Evolutionary conservation across 495 filamentous ascomycete species (phyloP).

Genomic region (Penicillium lividum): DNA sequence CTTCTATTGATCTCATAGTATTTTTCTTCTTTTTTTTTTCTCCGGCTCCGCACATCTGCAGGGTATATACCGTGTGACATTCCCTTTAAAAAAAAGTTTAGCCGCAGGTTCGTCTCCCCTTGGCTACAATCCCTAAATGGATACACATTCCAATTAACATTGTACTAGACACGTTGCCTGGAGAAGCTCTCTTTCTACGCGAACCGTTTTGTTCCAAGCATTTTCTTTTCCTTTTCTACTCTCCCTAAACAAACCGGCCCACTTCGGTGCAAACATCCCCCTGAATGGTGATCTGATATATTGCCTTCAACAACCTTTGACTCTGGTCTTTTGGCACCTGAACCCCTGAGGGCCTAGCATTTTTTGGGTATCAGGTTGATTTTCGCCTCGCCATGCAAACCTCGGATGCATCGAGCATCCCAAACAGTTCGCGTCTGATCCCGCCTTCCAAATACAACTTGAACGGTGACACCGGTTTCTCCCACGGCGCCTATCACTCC

Average conservation of each 20-base stretch:
- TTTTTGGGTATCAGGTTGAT: not conserved
- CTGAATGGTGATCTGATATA: constrained; percentile 21
- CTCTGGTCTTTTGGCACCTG: not conserved
- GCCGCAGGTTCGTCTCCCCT: constrained; percentile 24
- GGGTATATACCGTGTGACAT: constrained; percentile 34
- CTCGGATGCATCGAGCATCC: constrained; percentile 62
- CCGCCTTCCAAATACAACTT: constrained; percentile 59
- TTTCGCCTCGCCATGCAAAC: constrained; percentile 76
- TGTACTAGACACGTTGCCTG: constrained; percentile 31
- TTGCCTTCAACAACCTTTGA: not conserved
- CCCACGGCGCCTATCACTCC: constrained; percentile 83
- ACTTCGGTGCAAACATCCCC: constrained; percentile 3
- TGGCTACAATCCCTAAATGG: constrained; percentile 9
- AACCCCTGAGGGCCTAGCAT: constrained; percentile 1
- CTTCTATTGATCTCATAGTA: constrained; percentile 20
- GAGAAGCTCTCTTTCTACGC: constrained; percentile 13
- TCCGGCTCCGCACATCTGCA: constrained; percentile 11
- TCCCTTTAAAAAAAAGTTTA: constrained; percentile 25
- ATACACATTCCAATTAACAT: constrained; percentile 42
- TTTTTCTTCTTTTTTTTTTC: constrained; percentile 13
- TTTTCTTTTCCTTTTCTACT: constrained; percentile 7
- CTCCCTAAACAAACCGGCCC: not conserved
- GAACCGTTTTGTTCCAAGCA: constrained; percentile 15
- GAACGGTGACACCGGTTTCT: constrained; percentile 81
- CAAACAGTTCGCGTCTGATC: constrained; percentile 52